Evolutionary conservation across 129 eudicot genomes (phyloP).

Genomic region (Heracleum sosnowskyi): DNA sequence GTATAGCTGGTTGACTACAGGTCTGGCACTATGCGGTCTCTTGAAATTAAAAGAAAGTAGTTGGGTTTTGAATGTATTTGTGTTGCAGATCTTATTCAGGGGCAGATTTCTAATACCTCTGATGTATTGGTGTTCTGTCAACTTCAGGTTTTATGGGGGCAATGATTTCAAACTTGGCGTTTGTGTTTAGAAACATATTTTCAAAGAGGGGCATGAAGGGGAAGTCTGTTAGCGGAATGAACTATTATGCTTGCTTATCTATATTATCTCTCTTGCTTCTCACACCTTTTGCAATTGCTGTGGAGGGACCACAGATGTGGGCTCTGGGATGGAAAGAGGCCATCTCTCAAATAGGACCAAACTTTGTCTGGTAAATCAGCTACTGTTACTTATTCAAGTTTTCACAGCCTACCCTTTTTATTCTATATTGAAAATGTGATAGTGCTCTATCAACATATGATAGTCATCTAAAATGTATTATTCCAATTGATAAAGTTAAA

Average conservation of each 20-base stretch:
- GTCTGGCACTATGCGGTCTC: constrained; percentile 13
- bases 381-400: constrained; percentile 23
- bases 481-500: not conserved
- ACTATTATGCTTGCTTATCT: constrained; percentile 72
- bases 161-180: constrained; percentile 72
- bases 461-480: not conserved
- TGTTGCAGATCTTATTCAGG: not conserved
- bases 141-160: constrained; percentile 74
- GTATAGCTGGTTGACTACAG: constrained; percentile 10
- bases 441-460: not conserved
- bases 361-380: constrained; percentile 52
- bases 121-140: constrained; percentile 13
- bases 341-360: constrained; percentile 60
- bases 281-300: constrained; percentile 74
- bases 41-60: constrained; percentile 13
- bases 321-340: constrained; percentile 69
- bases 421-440: not conserved
- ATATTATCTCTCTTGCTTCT: constrained; percentile 56
- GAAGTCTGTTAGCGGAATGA: constrained; percentile 79
- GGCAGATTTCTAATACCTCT: constrained; percentile 4
- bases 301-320: constrained; percentile 77
- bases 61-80: constrained; percentile 16
- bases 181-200: constrained; percentile 65
- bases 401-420: not conserved
- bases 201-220: constrained; percentile 76